These are phyloP conservation scores for Clitopilus passeckerianus DNA, from an alignment of 768 basidiomycete species.

Conservation along the genomic window DNA sequence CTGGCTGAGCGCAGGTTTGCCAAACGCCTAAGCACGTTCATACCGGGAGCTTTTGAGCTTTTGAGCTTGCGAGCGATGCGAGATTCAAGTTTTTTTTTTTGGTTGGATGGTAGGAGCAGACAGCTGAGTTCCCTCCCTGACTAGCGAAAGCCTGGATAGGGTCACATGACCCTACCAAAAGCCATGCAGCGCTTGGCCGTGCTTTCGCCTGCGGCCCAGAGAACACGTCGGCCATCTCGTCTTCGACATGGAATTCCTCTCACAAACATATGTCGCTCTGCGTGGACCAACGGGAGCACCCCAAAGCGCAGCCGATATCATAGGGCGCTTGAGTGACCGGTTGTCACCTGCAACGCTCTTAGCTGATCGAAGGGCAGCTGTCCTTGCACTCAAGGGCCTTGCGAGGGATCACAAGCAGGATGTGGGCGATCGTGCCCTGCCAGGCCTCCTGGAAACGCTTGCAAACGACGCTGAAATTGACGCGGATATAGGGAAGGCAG, in stretches of 20 bases:
- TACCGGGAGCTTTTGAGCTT: no score
- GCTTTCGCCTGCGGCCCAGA: neutral
- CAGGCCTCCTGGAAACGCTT: constrained; percentile 75
- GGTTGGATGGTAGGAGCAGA: no score
- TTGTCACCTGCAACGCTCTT: constrained; percentile 87
- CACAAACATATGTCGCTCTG: constrained; percentile 80
- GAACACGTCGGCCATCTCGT: neutral
- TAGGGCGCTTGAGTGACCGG: constrained; percentile 82
- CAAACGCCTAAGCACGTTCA: no score
- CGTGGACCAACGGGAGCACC: constrained; percentile 79
- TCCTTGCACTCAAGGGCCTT: constrained; percentile 92
- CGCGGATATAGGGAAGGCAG: constrained; percentile 87
- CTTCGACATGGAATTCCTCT: constrained; percentile 71
- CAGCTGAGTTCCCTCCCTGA: no score
- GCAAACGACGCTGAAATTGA: constrained; percentile 89
- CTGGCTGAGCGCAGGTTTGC: no score
- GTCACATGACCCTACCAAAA: neutral
- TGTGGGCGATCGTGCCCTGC: constrained; percentile 74
- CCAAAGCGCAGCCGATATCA: constrained; percentile 82
- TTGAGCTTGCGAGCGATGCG: no score
- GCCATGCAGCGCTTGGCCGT: neutral
- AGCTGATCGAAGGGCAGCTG: constrained; percentile 88
- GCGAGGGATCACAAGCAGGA: constrained; percentile 88
- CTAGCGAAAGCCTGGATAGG: neutral
- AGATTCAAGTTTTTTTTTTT: no score